Evolutionary conservation across 2,329 filamentous ascomycete genomes (phyloP).

Genomic region (Aureobasidium sp.): DNA sequence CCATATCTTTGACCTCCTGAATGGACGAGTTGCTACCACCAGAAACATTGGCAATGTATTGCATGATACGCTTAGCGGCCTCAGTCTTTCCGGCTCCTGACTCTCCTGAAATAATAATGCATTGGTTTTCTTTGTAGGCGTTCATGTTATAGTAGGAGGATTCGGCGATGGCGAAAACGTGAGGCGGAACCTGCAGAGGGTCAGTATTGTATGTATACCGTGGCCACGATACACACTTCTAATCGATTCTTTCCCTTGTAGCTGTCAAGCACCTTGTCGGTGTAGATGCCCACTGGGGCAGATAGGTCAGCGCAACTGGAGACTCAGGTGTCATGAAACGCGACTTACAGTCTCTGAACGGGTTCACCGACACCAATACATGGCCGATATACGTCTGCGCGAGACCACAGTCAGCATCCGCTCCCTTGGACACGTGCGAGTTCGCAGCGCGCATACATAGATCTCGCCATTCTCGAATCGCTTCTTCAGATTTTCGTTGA

Average conservation of each 20-base stretch:
- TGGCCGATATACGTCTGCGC: constrained; percentile 88
- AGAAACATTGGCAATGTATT: constrained; percentile 97
- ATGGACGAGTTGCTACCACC: constrained; percentile 79
- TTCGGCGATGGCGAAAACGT: constrained; percentile 96
- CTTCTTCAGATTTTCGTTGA: constrained; percentile 98
- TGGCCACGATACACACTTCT: constrained; percentile 44
- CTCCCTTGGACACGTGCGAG: neutral
- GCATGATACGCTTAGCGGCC: constrained; percentile 97
- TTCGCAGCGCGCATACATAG: constrained; percentile 44
- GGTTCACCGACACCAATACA: constrained; percentile 98
- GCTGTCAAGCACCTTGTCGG: constrained; percentile 82
- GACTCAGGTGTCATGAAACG: too few relatives aligned
- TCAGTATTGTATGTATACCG: neutral
- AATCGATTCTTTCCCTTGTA: constrained; percentile 96
- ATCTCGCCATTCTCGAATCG: constrained; percentile 96
- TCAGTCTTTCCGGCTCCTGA: constrained; percentile 98
- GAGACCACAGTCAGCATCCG: neutral
- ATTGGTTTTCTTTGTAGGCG: constrained; percentile 97
- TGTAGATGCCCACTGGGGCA: constrained; percentile 74
- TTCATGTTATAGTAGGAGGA: constrained; percentile 99
- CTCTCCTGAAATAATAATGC: constrained; percentile 98
- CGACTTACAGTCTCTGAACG: constrained; percentile 65
- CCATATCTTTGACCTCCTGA: constrained; percentile 98
- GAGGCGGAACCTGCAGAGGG: constrained; percentile 48
- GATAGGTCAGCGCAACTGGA: neutral